Evolutionary conservation across 805 yeast genomes (phyloP), one percentile per base, ranked within the genome.

Genomic region (Vanderwaltozyma yarrowii): DNA sequence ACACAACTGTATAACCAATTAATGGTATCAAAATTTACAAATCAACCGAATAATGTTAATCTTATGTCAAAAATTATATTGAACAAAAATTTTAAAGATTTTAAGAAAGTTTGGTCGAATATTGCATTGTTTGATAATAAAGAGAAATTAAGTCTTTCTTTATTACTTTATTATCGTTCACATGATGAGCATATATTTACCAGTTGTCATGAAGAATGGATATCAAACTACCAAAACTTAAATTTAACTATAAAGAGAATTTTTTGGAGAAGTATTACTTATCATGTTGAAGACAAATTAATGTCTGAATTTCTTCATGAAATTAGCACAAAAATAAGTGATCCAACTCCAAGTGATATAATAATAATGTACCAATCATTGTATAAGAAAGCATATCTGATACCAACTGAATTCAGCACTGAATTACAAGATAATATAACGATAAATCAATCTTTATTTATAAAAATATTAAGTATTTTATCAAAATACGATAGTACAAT

Each of bases 321-420:
- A 2, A 19, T 34, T n/a, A 15, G 24, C 2, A 34, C 19, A 12
- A 32, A 27, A 26, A 33, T 44, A 5, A 18, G 27, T 11, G 32
- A 36, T 17, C 43, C 49, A 45, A 30, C 34, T 4, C 32, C 45
- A 7, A 30, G 32, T 9, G 47, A 54, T 23, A 28, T 42, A 3
- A 39, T 55, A 4, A 44, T 51, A 2, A 37, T 58, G 17, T 55
- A 50, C 38, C 62, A 58, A 36, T 45, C 60, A 5, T 35, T 58
- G 24, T 56, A 49, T 37, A 43, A 47, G n/a, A 37, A 42, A 18
- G 49, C 58, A 5, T 33, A 45, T 37, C 15, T 37, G 31, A 34
- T 56, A 19, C 54, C 56, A 2, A 12, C 35, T 24, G 27, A 24
- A 8, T 10, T 24, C 11, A 21, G 17, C 39, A 12, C n/a, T 14